Evolutionary conservation across 2,329 filamentous ascomycete genomes (phyloP), one percentile per base, ranked within the genome.

Genomic region (Seiridium cupressi): DNA sequence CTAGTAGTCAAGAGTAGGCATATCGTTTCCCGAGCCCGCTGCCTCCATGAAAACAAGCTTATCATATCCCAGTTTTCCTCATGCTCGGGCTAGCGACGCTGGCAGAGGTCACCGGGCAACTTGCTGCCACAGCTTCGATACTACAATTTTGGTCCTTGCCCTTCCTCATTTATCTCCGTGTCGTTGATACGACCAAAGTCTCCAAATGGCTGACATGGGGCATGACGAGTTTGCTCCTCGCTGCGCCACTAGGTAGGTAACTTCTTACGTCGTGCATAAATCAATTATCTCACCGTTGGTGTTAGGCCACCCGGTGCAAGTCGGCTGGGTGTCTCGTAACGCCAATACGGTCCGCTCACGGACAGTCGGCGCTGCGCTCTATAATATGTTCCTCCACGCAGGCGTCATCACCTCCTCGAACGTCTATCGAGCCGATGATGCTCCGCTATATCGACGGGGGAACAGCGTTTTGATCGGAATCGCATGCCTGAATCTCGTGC

Each of bases 61-160:
- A 63, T 49, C 11, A 35, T 44, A 2, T 44, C 26, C 54, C 55
- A 74, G 72, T 75, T 9, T 62, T 76, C 44, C 70, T 69, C n/a
- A 75, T 74, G 70, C 64, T 77, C 2, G 57, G 44, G 1, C 60
- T 74, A 6, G 74, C 73, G 2, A 77, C 79, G 56, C 40, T 76
- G 7, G 70, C 72, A 46, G 77, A 80, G 71, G 74, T 75, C 70
- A 65, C 82, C 72, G 64, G 81, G 73, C 72, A 83, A 63, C 77
- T 86, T 34, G 76, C 78, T 0, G 70, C 85, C 5, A 72, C 82
- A 18, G 74, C 76, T 5, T 64, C 75, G 69, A 77, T 81, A 46
- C 71, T 79, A 1, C 81, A 86, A 59, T 64, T 89, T 7, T 90
- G 87, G 87, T 76, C 80, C 3, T 72, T 89, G 3, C 86, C 86